Evolutionary conservation across 371 early-diverging fungal genomes (phyloP), one percentile per base, ranked within the genome.

Genomic region (Dichotomocladium elegans): DNA sequence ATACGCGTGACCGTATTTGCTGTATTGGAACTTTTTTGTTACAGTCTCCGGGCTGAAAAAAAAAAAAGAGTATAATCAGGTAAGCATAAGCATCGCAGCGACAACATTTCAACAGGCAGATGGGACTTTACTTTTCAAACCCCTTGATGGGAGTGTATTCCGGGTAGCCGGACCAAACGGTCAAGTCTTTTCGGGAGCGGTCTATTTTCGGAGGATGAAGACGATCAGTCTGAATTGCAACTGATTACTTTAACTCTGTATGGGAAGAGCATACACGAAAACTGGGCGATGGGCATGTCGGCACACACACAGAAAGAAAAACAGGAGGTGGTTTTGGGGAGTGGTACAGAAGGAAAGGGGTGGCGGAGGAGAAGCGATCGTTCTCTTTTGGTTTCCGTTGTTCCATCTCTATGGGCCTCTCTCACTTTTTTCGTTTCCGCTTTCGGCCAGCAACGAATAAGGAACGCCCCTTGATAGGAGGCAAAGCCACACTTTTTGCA

Each of bases 1-100:
- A 54, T 92, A 77, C 51, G 72, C 81, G 47, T 74, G 70, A 29
- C 95, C 95, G 53, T 93, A 78, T 63, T 85, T 85, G 73, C 90
- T 91, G 75, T 94, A 94, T 55, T 79, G 77, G 55, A 93, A 86
- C 27, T 79, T 70, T 62, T 85, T 83, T 30, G 81, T 73, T 41
- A 79, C 76, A 29, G 79, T 80, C 29, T 72, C 58, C n/a, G 86
- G 86, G 62, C 85, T 83, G 48, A n/a, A 24, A 41, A 9, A 50
- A 31, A 22, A 31, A 15, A 19, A 46, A 37, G 35, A n/a, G 11
- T 24, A 41, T 41, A 6, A 17, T 14, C 7, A 6, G 8, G 3
- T 27, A 27, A 15, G 7, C 26, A 11, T 15, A n/a, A n/a, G n/a
- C n/a, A n/a, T n/a, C n/a, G n/a, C n/a, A n/a, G n/a, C n/a, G n/a